Evolutionary conservation across 2,329 filamentous ascomycete species (phyloP).

Genomic region (Ampelomyces quisqualis): DNA sequence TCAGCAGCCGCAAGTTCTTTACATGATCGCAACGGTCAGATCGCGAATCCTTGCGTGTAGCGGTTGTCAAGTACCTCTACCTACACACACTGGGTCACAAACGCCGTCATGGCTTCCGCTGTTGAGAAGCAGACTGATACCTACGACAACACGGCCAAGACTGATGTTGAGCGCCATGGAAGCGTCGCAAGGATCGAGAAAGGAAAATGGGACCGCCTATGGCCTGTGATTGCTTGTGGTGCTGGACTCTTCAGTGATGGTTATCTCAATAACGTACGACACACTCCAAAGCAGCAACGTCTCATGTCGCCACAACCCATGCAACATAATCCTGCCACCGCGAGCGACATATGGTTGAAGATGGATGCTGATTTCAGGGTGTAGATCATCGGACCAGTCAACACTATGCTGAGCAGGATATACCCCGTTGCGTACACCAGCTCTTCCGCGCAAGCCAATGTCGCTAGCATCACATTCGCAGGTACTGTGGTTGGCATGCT

Average conservation of each 20-base stretch:
- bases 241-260: constrained; percentile 89
- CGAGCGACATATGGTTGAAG: neutral
- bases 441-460: constrained; percentile 70
- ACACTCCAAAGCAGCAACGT: too few relatives aligned
- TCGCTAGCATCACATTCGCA: constrained; percentile 80
- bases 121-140: constrained; percentile 2
- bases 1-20: too few relatives aligned
- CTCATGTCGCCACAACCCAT: too few relatives aligned
- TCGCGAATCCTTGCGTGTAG: too few relatives aligned
- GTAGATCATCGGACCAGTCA: constrained; percentile 83
- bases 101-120: constrained; percentile 16
- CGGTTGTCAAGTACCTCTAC: too few relatives aligned
- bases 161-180: constrained; percentile 23
- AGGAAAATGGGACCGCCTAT: constrained; percentile 51
- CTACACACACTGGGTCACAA: neutral
- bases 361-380: constrained; percentile 11
- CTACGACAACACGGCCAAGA: constrained; percentile 5
- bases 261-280: constrained; percentile 77
- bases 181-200: constrained; percentile 37
- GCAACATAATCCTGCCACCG: constrained; percentile 8
- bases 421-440: constrained; percentile 70
- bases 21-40: too few relatives aligned
- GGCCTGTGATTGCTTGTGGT: constrained; percentile 83
- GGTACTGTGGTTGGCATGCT: constrained; percentile 83
- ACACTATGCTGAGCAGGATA: constrained; percentile 68